phyloP scores from a whole-genome alignment of 2,329 filamentous ascomycete genomes.

The Chrysosporium queenslandicum region DNA sequence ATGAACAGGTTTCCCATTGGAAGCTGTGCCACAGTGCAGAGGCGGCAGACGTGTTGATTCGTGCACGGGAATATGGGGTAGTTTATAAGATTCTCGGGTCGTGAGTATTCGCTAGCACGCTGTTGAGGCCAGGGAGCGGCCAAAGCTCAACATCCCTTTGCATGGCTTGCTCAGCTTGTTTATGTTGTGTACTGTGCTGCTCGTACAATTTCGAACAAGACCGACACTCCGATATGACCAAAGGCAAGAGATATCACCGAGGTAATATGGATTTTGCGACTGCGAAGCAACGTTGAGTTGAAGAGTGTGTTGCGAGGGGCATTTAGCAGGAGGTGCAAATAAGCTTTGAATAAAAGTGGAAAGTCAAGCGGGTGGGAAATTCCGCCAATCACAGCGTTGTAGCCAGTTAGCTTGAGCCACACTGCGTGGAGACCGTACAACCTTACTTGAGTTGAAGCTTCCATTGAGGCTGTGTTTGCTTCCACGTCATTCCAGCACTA shows the following conservation, averaged over 20 bases:
- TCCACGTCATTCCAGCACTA: background rate
- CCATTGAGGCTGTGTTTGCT: constrained; percentile 4
- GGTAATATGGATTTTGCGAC: too few species aligned
- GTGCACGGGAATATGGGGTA: background rate
- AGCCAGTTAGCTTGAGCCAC: constrained; percentile 1
- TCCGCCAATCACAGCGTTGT: background rate
- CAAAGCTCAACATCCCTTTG: constrained; percentile 1
- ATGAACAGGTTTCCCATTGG: constrained; percentile 3
- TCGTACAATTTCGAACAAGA: too few species aligned
- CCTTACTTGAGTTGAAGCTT: background rate
- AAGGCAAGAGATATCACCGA: too few species aligned
- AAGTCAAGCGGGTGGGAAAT: background rate
- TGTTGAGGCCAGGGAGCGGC: background rate
- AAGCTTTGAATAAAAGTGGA: constrained; percentile 9
- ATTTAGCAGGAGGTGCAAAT: background rate
- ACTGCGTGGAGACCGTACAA: background rate
- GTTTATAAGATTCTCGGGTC: constrained; percentile 2
- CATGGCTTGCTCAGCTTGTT: too few species aligned
- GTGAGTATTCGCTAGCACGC: constrained; percentile 9
- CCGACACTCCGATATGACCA: too few species aligned
- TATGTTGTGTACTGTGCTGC: too few species aligned
- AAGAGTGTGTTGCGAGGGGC: too few species aligned
- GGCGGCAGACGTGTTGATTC: background rate
- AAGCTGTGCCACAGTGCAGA: background rate
- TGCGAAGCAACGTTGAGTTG: too few species aligned